Evolutionary conservation across 495 filamentous ascomycete species (phyloP), one percentile per base, ranked within the genome.

Genomic region (Tuber indicum): DNA sequence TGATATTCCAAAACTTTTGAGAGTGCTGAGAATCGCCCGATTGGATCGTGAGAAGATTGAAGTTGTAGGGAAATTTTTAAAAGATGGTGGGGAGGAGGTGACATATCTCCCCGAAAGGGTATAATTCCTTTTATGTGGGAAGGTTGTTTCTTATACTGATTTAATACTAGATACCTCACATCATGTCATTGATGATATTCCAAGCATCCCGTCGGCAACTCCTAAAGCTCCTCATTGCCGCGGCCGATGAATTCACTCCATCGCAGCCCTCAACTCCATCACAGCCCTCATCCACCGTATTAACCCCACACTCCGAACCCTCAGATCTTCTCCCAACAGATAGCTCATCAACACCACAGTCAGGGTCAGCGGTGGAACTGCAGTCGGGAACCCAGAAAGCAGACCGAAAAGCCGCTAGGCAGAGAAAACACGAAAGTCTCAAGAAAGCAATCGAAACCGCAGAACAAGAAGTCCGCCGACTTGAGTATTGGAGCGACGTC

Each of bases 21-120:
- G 80, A 47, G 87, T 88, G 3, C 83, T 98, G 74, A 91, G 90
- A 77, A 84, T 83, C 72, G 89, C 90, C 2, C 87, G 91, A 1
- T 92, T 99, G 70, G 96, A 99, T 82, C 88, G 96, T 17, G 94
- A 98, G 85, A 98, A 93, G 85, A 89, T 95, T 72, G 91, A 94
- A 76, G 91, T 90, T 0, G 86, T 98, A 43, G 89, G 89, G 75
- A 91, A 87, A 74, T 99, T 98, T 83, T 84, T 97, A 6, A 85
- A 90, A n/a, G 87, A 94, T 45, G 92, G 90, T 39, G 91, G 91
- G 5, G 92, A 95, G 16, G 94, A 98, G 71, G 82, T 98, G 14
- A 88, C 86, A 71, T 93, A 96, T 81, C 85, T 99, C 45, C 87
- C 91, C 44, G 89, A 92, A 19, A 87, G 89, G 82, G 89, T 90